Evolutionary conservation across 306 rosid species (phyloP).

Genomic region (Pyrus communis): DNA sequence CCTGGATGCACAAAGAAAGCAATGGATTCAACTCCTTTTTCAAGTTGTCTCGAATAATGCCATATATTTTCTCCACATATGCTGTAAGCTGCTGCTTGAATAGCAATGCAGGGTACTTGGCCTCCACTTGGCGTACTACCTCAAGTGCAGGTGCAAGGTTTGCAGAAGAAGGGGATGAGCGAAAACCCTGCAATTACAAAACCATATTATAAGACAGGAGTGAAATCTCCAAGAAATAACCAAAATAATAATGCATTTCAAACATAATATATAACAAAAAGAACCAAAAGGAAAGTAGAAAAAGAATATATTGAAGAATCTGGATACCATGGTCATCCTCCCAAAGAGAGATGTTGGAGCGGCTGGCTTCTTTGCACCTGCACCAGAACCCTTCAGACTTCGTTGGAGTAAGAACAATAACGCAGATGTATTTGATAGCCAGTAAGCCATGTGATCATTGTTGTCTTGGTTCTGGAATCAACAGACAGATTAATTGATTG

Average conservation of each 20-base stretch:
- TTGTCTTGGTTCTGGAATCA: constrained; percentile 83
- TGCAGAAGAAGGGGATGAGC: constrained; percentile 90
- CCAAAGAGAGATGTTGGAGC: constrained; percentile 90
- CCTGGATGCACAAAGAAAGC: constrained; percentile 89
- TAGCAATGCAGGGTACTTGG: constrained; percentile 96
- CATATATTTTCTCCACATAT: constrained; percentile 96
- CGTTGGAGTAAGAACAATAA: constrained; percentile 81
- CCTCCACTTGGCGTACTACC: constrained; percentile 83
- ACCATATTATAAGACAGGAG: constrained; percentile 10
- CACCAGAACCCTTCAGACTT: constrained; percentile 73
- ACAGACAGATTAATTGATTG: neutral
- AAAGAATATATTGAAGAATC: neutral
- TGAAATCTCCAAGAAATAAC: neutral
- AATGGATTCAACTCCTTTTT: constrained; percentile 79
- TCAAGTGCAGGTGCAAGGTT: constrained; percentile 58
- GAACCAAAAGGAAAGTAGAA: neutral
- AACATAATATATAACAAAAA: neutral
- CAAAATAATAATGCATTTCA: neutral
- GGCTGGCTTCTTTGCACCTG: constrained; percentile 70
- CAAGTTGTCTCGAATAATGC: constrained; percentile 93
- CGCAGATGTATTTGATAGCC: constrained; percentile 92
- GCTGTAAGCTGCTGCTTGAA: constrained; percentile 99
- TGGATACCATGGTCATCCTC: constrained; percentile 91
- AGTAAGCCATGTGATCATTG: constrained; percentile 92
- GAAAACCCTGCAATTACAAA: constrained; percentile 67